These are phyloP conservation scores for Solanum megistacrolobum DNA, from an alignment of 257 asterid species.

Conservation along the genomic window DNA sequence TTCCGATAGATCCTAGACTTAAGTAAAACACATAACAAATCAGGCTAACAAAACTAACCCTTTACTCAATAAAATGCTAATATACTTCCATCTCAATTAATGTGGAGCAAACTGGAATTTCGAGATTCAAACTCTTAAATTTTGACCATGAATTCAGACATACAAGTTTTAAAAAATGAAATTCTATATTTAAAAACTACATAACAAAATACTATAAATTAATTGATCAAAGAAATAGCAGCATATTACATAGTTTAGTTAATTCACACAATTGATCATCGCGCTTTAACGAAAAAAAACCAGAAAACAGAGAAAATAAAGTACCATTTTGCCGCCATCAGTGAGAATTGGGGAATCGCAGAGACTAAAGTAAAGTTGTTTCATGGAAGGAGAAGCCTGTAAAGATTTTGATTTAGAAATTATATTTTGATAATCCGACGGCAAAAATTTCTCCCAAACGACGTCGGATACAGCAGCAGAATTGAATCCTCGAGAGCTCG, in stretches of 20 bases:
- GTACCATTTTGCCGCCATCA: background rate
- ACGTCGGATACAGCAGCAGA: conserved; percentile 18
- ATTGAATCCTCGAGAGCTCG: conserved; percentile 1
- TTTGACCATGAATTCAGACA: background rate
- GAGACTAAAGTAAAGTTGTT: background rate
- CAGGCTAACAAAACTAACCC: background rate
- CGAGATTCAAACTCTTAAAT: background rate
- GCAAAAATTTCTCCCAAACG: conserved; percentile 12
- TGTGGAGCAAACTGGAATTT: background rate
- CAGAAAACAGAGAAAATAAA: background rate
- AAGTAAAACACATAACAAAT: background rate
- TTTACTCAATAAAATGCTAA: background rate
- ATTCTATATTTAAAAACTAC: background rate
- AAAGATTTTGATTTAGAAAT: background rate
- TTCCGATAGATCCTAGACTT: background rate
- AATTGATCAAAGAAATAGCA: background rate
- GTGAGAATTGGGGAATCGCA: background rate
- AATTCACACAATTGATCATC: background rate
- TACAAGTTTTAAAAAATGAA: accelerated
- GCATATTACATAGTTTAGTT: background rate
- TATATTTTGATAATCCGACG: background rate
- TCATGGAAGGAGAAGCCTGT: background rate
- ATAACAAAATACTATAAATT: too few relatives aligned
- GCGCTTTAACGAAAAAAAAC: background rate
- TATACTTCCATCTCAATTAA: background rate